Base-by-base conservation (phyloP, 2,329 filamentous ascomycete species). In the Fusarium sp. region DNA sequence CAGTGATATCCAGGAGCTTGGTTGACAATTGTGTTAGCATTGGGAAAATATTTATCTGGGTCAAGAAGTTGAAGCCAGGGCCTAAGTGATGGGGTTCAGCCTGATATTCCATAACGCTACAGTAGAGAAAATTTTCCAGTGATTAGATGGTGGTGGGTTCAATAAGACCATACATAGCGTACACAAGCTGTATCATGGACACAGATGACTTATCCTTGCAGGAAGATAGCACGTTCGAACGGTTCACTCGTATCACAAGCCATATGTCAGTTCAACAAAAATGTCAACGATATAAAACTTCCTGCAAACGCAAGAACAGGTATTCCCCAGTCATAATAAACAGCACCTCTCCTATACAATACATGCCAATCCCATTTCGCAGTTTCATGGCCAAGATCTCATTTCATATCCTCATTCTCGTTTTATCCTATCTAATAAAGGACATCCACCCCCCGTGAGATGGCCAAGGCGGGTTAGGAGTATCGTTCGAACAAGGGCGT, bases 401-500 rank as follows among this genome's bases (percentile, higher is more conserved):
- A 26, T 58, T n/a, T 63, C 63, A 48, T 52, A 26, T 53, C 23
- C 48, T 58, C 56, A 26, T 55, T 52, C 54, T 54, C 28, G 36
- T 51, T 52, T 46, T 47, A 45, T 64, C 34, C 34, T 36, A 36
- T 36, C 67, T 59, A 67, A 56, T 45, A 43, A 62, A 67, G 20
- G 62, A 46, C 45, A 12, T 30, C 17, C 47, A 44, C 45, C 45
- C 55, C 56, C 48, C 52, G 52, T 17, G 21, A 23, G 23, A 47
- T 26, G 50, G 43, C 50, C 57, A 45, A 39, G 23, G 34, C 30
- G 52, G 45, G 46, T 11, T 11, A 28, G 30, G 38, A 17, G 21
- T 38, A 51, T 60, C 56, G 38, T 62, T 56, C 57, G 44, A 56
- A 48, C 43, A 58, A 61, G 39, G 47, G 56, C 32, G 28, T 69